Conservation (phyloP, 2,329 filamentous ascomycete species). For the Gaeumannomyces sp. region DNA sequence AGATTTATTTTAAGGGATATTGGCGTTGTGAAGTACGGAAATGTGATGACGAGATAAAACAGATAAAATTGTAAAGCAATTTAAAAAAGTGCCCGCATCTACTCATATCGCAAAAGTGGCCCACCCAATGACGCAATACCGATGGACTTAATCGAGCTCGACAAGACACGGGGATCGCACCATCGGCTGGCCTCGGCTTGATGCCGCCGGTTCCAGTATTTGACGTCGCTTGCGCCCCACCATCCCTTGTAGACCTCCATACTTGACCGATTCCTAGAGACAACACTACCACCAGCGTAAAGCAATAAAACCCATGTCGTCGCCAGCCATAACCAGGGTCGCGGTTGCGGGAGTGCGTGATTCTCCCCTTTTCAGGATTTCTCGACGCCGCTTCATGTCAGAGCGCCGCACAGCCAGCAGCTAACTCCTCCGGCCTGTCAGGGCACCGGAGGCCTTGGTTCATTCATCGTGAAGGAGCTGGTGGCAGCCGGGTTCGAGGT, state of each 20-base stretch:
- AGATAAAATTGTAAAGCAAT: neutral
- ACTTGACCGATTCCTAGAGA: too few relatives aligned
- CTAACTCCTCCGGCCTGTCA: neutral
- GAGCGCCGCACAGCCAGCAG: neutral
- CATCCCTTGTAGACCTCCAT: too few relatives aligned
- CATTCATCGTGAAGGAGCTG: neutral
- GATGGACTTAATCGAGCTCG: too few relatives aligned
- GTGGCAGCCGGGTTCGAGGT: slow-evolving; percentile 3
- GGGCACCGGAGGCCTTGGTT: slow-evolving; percentile 4
- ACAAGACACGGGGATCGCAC: too few relatives aligned
- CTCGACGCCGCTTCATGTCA: neutral
- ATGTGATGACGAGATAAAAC: neutral
- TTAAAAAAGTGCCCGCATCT: neutral
- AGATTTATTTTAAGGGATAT: too few relatives aligned
- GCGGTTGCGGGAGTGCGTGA: too few relatives aligned
- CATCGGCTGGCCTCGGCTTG: too few relatives aligned
- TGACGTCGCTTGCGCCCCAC: too few relatives aligned
- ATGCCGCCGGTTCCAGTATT: too few relatives aligned
- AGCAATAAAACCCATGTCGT: neutral
- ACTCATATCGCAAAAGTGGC: too few relatives aligned
- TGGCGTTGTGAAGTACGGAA: neutral
- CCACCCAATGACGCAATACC: too few relatives aligned
- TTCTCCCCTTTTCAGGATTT: neutral
- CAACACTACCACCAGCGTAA: too few relatives aligned
- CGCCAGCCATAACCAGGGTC: neutral